Evolutionary conservation across 495 filamentous ascomycete species (phyloP).

Genomic region (Aspergillus indologenus): DNA sequence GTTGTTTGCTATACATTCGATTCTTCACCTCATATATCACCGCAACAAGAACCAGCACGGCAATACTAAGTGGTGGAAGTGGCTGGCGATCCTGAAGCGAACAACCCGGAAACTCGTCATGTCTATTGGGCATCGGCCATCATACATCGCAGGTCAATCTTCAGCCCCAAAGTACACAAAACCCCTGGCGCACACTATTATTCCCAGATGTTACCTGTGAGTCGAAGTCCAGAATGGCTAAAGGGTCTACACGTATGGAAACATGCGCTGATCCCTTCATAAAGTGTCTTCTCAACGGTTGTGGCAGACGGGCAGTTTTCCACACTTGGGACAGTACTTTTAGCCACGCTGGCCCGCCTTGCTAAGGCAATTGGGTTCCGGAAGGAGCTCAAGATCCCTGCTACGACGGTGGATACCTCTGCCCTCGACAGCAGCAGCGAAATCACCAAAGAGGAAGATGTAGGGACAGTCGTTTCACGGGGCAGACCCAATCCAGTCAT

Average conservation of each 20-base stretch:
- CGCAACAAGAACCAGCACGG: constrained; percentile 83
- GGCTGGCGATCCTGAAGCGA: constrained; percentile 63
- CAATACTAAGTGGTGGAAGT: constrained; percentile 68
- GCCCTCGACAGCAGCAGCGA: background rate
- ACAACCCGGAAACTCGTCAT: constrained; percentile 50
- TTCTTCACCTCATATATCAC: constrained; percentile 64
- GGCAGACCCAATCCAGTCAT: background rate
- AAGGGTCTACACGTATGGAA: background rate
- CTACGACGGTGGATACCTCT: background rate
- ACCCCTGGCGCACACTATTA: constrained; percentile 32
- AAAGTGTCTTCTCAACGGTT: constrained; percentile 68
- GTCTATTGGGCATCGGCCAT: constrained; percentile 29
- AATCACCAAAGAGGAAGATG: constrained; percentile 23
- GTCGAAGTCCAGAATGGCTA: constrained; percentile 12
- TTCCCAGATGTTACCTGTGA: constrained; percentile 48
- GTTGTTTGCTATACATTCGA: constrained; percentile 30
- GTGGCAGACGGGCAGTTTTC: constrained; percentile 70
- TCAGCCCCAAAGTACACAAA: constrained; percentile 20
- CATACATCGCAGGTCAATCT: background rate
- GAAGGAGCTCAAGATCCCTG: constrained; percentile 18
- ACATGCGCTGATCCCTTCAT: constrained; percentile 1
- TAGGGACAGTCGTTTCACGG: constrained; percentile 33
- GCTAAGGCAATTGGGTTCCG: constrained; percentile 41
- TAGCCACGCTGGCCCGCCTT: constrained; percentile 63
- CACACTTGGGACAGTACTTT: constrained; percentile 71